Percentiles rank a stretch among this genome's conserved stretches.
Evolutionary conservation across 805 yeast genomes (phyloP).

Genomic region (Ogataea ganodermae): DNA sequence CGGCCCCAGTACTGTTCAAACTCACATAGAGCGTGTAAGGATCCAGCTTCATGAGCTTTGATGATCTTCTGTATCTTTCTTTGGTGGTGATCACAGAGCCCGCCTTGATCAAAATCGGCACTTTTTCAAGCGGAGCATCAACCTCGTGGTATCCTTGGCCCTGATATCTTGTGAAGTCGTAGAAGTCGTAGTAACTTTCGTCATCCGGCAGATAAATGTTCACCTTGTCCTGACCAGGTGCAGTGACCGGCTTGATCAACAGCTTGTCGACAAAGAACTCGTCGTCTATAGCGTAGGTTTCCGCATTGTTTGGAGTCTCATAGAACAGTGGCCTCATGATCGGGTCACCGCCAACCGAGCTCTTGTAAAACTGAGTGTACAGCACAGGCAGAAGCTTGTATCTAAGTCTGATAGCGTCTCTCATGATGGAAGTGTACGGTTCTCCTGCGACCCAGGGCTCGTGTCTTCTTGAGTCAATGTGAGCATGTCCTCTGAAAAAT

Average conservation of each 20-base stretch:
- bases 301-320: conserved; percentile 48
- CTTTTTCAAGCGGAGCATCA: conserved; percentile 52
- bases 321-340: conserved; percentile 70
- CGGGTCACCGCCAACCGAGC: conserved; percentile 65
- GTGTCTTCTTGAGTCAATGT: conserved; percentile 86
- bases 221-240: conserved; percentile 45
- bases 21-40: conserved; percentile 79
- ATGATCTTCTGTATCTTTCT: conserved; percentile 77
- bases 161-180: conserved; percentile 33
- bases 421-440: conserved; percentile 64
- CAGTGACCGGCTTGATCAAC: conserved; percentile 78
- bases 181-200: conserved; percentile 58
- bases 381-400: conserved; percentile 76
- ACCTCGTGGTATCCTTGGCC: conserved; percentile 44
- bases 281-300: conserved; percentile 67
- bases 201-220: conserved; percentile 55
- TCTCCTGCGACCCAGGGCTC: conserved; percentile 90
- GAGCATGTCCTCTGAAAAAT: conserved; percentile 95
- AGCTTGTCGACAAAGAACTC: conserved; percentile 77
- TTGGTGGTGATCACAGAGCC: conserved; percentile 72
- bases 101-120: conserved; percentile 77
- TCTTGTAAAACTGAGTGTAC: conserved; percentile 74
- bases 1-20: conserved; percentile 44
- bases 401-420: conserved; percentile 71
- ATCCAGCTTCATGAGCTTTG: conserved; percentile 72